Base-by-base conservation (phyloP, 2,329 filamentous ascomycete species). In the Talaromyces sp. region DNA sequence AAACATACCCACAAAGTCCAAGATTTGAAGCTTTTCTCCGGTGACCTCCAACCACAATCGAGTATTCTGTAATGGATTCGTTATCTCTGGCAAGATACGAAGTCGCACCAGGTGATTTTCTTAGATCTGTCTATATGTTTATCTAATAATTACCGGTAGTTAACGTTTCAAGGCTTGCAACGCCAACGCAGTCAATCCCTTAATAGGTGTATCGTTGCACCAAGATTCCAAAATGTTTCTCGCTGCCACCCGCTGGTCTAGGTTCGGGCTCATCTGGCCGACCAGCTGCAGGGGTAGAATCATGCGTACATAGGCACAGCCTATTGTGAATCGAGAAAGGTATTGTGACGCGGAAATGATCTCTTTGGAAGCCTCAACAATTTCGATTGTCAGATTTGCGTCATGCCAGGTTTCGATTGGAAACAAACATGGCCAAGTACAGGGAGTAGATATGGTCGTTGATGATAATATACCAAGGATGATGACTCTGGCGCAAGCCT, bases 271-370 rank as follows among this genome's bases (percentile, higher is more conserved):
- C 36, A 43, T 43, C 15, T 55, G 57, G 50, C 35, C 52, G 17
- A 59, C 57, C 15, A 59, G 15, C 31, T 59, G 57, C 3, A 59
- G 25, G n/a, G 57, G 57, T 9, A 53, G n/a, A 25, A 55, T 48
- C 50, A 55, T 55, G 19, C 57, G 43, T n/a, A 41, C 5, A 55
- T 59, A 59, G 13, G 57, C 57, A 19, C 57, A 59, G 2, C 57
- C 57, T 22, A 59, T 55, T 15, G 50, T 45, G 31, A 55, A 50
- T 15, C 17, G 33, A 17, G 57, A 59, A 25, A 59, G 28, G 19
- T 55, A 43, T 6, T 9, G 19, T 21, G 57, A 45, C 8, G 57
- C 57, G 3, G 52, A 59, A 22, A 59, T 22, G 10, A 59, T 55
- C 1, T 25, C 36, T 36, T 45, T 19, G 1, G 52, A 59, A 43